Percentiles rank a stretch among this genome's conserved stretches.
Conservation (phyloP, 179 eudicot species). For the Patellifolia procumbens region DNA sequence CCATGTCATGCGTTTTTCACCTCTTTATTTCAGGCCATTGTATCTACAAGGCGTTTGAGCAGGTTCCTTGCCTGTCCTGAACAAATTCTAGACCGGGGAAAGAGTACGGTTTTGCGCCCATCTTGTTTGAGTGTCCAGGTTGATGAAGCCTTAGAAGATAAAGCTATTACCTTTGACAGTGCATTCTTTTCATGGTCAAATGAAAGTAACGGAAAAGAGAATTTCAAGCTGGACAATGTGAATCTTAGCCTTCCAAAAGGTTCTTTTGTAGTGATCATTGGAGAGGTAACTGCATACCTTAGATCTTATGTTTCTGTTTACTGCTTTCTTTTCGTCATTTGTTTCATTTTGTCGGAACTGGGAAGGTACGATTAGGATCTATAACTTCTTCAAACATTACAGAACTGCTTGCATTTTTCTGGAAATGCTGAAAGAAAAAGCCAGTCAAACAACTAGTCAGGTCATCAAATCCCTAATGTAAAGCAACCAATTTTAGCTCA, state of each 20-base stretch:
- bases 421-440: background rate
- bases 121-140: conserved; percentile 36
- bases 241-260: conserved; percentile 69
- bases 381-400: background rate
- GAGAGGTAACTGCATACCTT: conserved; percentile 64
- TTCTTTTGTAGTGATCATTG: conserved; percentile 71
- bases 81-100: conserved; percentile 32
- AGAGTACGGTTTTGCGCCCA: conserved; percentile 30
- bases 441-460: background rate
- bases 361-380: background rate
- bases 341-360: background rate
- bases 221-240: conserved; percentile 53
- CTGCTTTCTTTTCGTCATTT: background rate
- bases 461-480: background rate
- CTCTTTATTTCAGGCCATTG: conserved; percentile 54
- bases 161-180: conserved; percentile 57
- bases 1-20: conserved; percentile 9
- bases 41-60: conserved; percentile 80
- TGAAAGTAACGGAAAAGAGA: conserved; percentile 40
- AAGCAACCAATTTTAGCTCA: background rate
- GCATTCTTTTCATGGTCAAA: conserved; percentile 82
- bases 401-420: background rate
- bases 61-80: conserved; percentile 74
- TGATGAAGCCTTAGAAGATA: conserved; percentile 38
- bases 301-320: conserved; percentile 1